Percentiles rank a stretch among this genome's conserved stretches.
Conservation (phyloP, 176 grass and related monocot species). For the Cenchrus americanus region DNA sequence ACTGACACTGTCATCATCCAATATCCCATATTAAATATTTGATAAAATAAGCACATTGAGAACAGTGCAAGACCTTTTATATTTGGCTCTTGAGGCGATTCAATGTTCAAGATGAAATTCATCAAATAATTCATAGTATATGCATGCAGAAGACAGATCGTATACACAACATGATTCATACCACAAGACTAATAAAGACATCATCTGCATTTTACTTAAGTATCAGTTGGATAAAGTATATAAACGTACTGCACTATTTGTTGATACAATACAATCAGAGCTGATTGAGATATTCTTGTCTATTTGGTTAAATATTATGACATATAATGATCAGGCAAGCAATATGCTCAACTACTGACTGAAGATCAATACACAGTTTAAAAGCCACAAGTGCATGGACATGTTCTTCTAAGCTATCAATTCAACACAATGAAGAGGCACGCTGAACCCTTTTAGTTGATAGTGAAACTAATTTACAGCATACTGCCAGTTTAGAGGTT, state of each 20-base stretch:
- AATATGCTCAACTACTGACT: neutral
- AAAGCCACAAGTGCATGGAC: neutral
- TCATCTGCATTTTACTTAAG: neutral
- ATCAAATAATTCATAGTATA: neutral
- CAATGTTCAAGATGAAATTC: neutral
- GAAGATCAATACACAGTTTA: neutral
- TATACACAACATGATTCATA: neutral
- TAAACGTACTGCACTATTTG: too few species aligned
- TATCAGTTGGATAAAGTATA: neutral
- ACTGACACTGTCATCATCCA: neutral
- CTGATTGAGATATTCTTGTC: neutral
- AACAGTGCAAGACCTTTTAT: neutral
- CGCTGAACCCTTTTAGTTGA: neutral
- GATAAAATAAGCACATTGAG: neutral
- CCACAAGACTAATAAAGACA: neutral
- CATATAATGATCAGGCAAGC: neutral
- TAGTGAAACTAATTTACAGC: neutral
- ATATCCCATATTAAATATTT: slow-evolving; percentile 5
- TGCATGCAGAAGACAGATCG: neutral
- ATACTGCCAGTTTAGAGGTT: slow-evolving; percentile 1
- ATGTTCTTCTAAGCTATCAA: neutral
- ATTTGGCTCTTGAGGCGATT: neutral
- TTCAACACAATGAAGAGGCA: neutral
- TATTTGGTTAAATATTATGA: slow-evolving; percentile 9
- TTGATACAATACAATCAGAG: neutral